Evolutionary conservation across 2,329 filamentous ascomycete species (phyloP).

Genomic region (Monosporascus sp.): DNA sequence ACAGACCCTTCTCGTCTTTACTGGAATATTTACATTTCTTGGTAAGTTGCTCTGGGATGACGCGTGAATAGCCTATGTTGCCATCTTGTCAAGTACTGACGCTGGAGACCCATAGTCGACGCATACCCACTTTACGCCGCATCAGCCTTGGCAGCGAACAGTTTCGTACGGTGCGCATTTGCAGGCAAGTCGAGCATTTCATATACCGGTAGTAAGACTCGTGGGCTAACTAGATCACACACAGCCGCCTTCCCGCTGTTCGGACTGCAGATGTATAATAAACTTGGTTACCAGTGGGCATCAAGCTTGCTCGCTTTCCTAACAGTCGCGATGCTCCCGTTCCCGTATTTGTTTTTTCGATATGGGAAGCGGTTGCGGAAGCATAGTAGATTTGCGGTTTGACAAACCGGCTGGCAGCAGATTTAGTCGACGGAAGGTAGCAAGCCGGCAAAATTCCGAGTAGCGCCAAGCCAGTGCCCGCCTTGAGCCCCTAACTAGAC

Average conservation of each 20-base stretch:
- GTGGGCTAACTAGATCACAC: conserved; percentile 1
- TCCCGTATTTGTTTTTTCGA: conserved; percentile 58
- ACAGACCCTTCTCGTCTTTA: conserved; percentile 73
- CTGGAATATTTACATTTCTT: conserved; percentile 82
- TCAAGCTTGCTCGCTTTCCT: conserved; percentile 57
- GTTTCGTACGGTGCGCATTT: conserved; percentile 72
- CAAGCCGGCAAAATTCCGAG: too few species aligned
- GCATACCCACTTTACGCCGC: conserved; percentile 73
- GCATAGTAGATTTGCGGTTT: conserved; percentile 46
- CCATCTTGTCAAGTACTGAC: neutral
- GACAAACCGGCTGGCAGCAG: neutral
- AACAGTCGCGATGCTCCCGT: conserved; percentile 57
- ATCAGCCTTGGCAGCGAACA: conserved; percentile 76
- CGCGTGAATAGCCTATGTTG: neutral
- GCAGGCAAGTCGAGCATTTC: conserved; percentile 45
- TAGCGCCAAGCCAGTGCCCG: too few species aligned
- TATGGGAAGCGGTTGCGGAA: conserved; percentile 53
- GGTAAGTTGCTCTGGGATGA: conserved; percentile 41
- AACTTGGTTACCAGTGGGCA: conserved; percentile 66
- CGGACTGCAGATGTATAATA: conserved; percentile 66
- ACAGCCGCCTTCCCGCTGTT: conserved; percentile 71
- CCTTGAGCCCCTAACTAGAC: too few species aligned
- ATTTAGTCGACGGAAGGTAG: too few species aligned
- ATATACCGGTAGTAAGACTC: neutral
- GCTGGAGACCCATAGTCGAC: conserved; percentile 48